phyloP scores from a whole-genome alignment of 371 early-diverging fungal genomes.

The Chytridium lagenaria region DNA sequence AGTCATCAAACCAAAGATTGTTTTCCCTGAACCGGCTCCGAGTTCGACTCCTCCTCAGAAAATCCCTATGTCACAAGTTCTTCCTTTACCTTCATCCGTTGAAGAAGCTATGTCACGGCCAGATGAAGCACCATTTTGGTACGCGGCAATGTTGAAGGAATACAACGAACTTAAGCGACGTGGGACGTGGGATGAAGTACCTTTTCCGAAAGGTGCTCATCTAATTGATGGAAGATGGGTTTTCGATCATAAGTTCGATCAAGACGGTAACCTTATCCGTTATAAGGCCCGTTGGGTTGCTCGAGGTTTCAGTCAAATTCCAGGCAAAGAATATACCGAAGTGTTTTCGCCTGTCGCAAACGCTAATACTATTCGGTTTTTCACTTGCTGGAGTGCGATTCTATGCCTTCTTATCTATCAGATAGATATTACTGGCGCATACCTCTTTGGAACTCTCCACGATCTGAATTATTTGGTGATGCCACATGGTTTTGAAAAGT shows the following conservation, averaged over 20 bases:
- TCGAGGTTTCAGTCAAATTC: slow-evolving; percentile 1
- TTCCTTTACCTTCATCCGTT: background rate
- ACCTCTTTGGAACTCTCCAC: background rate
- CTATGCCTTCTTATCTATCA: background rate
- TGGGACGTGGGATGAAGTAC: slow-evolving; percentile 7
- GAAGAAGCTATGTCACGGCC: slow-evolving; percentile 8
- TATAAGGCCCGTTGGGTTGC: slow-evolving; percentile 1
- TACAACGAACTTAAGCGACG: background rate
- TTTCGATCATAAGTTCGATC: slow-evolving; percentile 11
- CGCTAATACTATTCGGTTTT: background rate
- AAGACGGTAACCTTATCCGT: background rate
- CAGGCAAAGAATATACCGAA: background rate
- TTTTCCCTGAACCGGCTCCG: background rate
- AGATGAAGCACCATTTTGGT: slow-evolving; percentile 7
- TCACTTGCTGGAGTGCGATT: background rate
- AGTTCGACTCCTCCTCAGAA: background rate
- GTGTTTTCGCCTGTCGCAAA: background rate
- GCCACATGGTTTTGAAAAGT: slow-evolving; percentile 15
- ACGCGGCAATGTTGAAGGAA: background rate
- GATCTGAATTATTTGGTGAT: background rate
- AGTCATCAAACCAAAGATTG: background rate
- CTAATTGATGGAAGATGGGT: slow-evolving; percentile 7
- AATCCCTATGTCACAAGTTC: background rate
- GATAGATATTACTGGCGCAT: slow-evolving; percentile 2
- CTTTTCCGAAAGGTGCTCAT: background rate